Percentiles rank a stretch among this genome's conserved stretches.
phyloP scores from a whole-genome alignment of 306 rosid genomes.

The Fragaria ananassa region DNA sequence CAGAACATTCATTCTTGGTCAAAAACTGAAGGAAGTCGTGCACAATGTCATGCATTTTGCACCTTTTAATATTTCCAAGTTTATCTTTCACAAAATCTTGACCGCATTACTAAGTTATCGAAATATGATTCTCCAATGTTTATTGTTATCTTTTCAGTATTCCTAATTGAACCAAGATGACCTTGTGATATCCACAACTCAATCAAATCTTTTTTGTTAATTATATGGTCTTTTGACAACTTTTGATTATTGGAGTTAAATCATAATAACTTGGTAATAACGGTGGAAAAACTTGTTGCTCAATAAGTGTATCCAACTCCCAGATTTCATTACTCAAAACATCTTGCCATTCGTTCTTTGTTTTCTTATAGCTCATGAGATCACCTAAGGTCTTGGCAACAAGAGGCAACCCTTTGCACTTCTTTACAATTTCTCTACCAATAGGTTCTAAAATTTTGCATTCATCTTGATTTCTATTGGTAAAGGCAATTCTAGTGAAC shows the following conservation, averaged over 20 bases:
- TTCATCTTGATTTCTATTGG: not conserved
- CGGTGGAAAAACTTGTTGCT: not conserved
- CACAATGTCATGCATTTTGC: not conserved
- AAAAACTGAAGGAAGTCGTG: not conserved
- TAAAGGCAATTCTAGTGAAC: not conserved
- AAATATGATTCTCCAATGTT: not conserved
- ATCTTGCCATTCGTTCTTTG: not conserved
- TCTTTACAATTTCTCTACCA: constrained; percentile 11
- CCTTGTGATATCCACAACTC: not conserved
- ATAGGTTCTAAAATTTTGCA: not conserved
- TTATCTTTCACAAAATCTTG: not conserved
- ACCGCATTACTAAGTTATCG: not conserved
- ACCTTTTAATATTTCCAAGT: not conserved
- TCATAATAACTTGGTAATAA: not conserved
- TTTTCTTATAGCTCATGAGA: not conserved
- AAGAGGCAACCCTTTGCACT: constrained; percentile 22
- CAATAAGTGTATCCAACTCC: not conserved
- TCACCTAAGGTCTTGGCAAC: constrained; percentile 16
- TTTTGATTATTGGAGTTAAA: not conserved
- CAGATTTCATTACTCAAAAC: not conserved
- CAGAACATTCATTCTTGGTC: not conserved
- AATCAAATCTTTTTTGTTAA: not conserved
- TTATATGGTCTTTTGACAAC: not conserved
- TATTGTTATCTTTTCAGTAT: not conserved
- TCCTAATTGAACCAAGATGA: not conserved